phyloP scores from a whole-genome alignment of 306 rosid genomes.

The Glycine tomentella region DNA sequence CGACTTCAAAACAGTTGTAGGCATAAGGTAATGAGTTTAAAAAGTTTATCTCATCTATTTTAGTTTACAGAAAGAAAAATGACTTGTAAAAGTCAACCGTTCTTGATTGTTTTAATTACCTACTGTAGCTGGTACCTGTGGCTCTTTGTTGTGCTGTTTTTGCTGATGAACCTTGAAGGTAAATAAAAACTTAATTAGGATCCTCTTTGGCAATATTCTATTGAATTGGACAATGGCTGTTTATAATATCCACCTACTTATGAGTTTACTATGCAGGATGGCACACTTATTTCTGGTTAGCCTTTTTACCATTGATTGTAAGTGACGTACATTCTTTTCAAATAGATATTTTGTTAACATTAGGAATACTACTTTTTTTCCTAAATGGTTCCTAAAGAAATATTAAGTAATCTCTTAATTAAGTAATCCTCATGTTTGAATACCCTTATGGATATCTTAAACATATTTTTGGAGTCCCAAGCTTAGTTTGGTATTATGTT shows the following conservation, averaged over 20 bases:
- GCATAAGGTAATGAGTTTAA: constrained; percentile 71
- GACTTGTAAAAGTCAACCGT: constrained; percentile 11
- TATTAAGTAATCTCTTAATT: no score
- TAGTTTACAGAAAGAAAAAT: constrained; percentile 4
- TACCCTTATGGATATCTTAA: background rate
- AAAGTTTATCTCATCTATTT: constrained; percentile 30
- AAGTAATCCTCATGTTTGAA: no score
- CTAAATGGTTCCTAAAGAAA: background rate
- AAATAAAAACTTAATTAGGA: constrained; percentile 24
- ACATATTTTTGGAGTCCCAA: background rate
- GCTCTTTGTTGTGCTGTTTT: constrained; percentile 86
- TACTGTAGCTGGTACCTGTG: constrained; percentile 82
- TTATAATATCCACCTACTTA: background rate
- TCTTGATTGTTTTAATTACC: constrained; percentile 9
- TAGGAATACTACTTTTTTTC: background rate
- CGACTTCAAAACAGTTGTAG: constrained; percentile 79
- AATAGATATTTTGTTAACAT: constrained; percentile 33
- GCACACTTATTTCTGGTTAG: constrained; percentile 93
- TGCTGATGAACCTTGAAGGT: constrained; percentile 82
- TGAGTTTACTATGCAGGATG: constrained; percentile 67
- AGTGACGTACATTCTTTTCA: constrained; percentile 50
- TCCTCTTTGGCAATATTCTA: constrained; percentile 34
- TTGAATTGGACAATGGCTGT: background rate
- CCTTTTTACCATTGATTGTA: constrained; percentile 88
- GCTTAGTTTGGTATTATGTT: no score